phyloP scores from a whole-genome alignment of 2,329 filamentous ascomycete genomes.

The Aureobasidium melanogenum region DNA sequence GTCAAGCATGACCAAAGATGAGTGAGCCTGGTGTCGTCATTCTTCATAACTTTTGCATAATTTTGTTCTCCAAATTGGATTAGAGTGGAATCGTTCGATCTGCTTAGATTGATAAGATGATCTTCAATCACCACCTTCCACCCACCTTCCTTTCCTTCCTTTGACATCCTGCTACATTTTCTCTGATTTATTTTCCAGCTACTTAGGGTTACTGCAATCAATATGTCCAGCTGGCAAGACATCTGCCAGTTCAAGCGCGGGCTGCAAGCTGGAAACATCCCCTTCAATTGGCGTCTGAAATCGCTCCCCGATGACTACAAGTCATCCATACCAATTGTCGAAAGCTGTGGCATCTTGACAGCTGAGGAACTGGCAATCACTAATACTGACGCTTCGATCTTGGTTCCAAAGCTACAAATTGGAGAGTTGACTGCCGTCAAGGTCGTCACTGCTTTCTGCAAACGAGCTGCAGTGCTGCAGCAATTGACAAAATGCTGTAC shows the following conservation, averaged over 20 bases:
- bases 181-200: background rate
- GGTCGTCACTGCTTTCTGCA: conserved; percentile 33
- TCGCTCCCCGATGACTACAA: background rate
- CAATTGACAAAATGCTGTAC: conserved; percentile 24
- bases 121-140: background rate
- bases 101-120: conserved; percentile 1
- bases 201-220: accelerated
- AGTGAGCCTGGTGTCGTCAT: no score
- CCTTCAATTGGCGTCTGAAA: background rate
- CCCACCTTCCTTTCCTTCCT: background rate
- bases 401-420: conserved; percentile 27
- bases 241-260: conserved; percentile 2
- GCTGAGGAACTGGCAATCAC: conserved; percentile 45
- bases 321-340: background rate
- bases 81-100: background rate
- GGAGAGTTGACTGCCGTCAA: conserved; percentile 20
- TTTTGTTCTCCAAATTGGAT: background rate
- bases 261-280: background rate
- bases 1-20: no score
- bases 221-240: conserved; percentile 1
- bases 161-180: no score
- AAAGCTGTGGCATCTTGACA: conserved; percentile 38
- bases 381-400: conserved; percentile 34
- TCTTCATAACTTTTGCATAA: no score
- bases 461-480: conserved; percentile 26